Percentiles rank a stretch among this genome's conserved stretches.
These are phyloP conservation scores for Fusarium staphyleae DNA, from an alignment of 2,329 filamentous ascomycete species.

Conservation along the genomic window DNA sequence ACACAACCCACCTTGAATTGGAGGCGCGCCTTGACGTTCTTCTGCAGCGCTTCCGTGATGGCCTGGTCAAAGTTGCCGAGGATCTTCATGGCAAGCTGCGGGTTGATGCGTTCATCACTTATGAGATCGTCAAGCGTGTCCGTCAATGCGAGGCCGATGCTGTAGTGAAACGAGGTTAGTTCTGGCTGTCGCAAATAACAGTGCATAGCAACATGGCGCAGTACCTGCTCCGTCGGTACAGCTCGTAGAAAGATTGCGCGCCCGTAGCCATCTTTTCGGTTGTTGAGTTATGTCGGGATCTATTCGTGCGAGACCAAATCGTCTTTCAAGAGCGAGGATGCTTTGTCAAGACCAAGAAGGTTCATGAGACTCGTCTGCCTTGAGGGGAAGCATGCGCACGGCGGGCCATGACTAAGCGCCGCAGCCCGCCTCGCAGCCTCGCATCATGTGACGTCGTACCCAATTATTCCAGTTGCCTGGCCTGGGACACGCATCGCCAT, in stretches of 20 bases:
- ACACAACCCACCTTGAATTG: conserved; percentile 88
- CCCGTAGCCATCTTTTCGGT: conserved; percentile 54
- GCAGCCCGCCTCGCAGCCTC: conserved; percentile 28
- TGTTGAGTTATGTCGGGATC: not conserved
- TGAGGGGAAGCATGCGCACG: conserved; percentile 10
- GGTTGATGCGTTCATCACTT: conserved; percentile 92
- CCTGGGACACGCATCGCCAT: conserved; percentile 38
- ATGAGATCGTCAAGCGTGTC: conserved; percentile 98
- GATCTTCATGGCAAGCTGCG: conserved; percentile 98
- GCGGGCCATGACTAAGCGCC: conserved; percentile 39
- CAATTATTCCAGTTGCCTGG: conserved; percentile 37
- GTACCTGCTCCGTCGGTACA: conserved; percentile 98
- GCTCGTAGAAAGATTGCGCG: conserved; percentile 79
- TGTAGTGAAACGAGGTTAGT: conserved; percentile 52
- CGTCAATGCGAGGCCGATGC: conserved; percentile 90
- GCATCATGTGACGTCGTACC: conserved; percentile 49
- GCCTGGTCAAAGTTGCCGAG: conserved; percentile 93
- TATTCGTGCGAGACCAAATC: conserved; percentile 3
- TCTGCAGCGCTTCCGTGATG: conserved; percentile 88
- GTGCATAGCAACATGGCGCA: conserved; percentile 40
- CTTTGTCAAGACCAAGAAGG: conserved; percentile 26
- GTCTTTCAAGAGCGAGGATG: not conserved
- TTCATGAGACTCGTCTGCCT: conserved; percentile 24
- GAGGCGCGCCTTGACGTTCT: conserved; percentile 89
- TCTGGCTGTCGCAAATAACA: conserved; percentile 41